phyloP scores from a whole-genome alignment of 192 early-diverging fungal genomes.

The Thamnidium elegans region DNA sequence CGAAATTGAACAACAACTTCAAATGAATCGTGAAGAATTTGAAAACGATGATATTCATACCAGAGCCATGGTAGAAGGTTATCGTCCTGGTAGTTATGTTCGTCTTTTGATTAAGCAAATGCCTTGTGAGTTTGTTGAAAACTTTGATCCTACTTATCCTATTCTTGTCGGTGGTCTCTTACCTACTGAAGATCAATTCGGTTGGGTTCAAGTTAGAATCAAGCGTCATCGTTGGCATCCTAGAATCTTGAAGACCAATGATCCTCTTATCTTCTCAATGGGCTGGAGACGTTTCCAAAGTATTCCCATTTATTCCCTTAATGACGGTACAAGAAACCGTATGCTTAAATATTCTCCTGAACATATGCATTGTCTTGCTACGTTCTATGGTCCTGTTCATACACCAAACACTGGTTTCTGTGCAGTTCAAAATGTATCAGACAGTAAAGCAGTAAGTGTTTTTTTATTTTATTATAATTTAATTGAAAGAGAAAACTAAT shows the following conservation, averaged over 20 bases:
- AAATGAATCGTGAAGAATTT: constrained; percentile 86
- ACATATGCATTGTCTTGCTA: constrained; percentile 99
- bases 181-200: constrained; percentile 87
- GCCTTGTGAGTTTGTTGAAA: constrained; percentile 92
- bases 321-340: constrained; percentile 89
- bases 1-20: constrained; percentile 79
- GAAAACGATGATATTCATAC: constrained; percentile 70
- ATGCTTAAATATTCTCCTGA: constrained; percentile 99
- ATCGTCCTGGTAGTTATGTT: constrained; percentile 91
- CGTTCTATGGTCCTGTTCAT: constrained; percentile 93
- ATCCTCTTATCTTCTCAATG: constrained; percentile 95
- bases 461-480: background rate
- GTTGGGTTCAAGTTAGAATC: constrained; percentile 93
- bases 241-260: constrained; percentile 95
- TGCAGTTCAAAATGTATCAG: constrained; percentile 75
- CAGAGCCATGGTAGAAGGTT: constrained; percentile 86
- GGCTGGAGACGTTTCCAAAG: constrained; percentile 99
- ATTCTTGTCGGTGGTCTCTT: constrained; percentile 90
- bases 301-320: constrained; percentile 89
- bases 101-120: constrained; percentile 86
- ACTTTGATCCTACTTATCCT: constrained; percentile 89
- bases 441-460: constrained; percentile 44
- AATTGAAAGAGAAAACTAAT: background rate
- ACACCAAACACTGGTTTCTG: constrained; percentile 98
- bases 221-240: constrained; percentile 98